Percentiles rank a stretch among this genome's conserved stretches.
Evolutionary conservation across 176 grass and related monocot genomes (phyloP).

Genomic region (Juncus inflexus): DNA sequence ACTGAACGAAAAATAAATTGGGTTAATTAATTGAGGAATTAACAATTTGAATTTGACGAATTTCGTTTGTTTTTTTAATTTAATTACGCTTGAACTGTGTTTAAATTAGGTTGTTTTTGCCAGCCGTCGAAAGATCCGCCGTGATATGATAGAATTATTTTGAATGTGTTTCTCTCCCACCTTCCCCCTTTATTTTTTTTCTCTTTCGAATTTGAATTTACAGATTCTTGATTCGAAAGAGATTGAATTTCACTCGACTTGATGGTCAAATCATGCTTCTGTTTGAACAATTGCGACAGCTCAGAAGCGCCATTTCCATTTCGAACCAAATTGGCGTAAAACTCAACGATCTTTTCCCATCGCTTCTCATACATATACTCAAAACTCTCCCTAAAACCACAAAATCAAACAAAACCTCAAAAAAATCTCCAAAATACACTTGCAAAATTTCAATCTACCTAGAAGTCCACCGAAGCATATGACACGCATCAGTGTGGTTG

Average conservation of each 20-base stretch:
- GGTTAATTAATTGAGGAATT: constrained; percentile 7
- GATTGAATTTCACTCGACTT: constrained; percentile 24
- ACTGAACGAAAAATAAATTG: constrained; percentile 27
- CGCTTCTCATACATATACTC: constrained; percentile 63
- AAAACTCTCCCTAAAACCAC: constrained; percentile 59
- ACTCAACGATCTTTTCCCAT: constrained; percentile 69
- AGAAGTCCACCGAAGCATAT: constrained; percentile 58
- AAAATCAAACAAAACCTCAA: not conserved
- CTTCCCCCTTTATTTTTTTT: constrained; percentile 66
- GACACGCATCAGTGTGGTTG: constrained; percentile 67
- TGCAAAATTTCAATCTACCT: constrained; percentile 37
- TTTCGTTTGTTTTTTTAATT: constrained; percentile 13
- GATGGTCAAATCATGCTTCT: constrained; percentile 23
- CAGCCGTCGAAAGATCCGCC: constrained; percentile 81
- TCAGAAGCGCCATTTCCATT: constrained; percentile 35
- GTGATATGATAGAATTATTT: constrained; percentile 79
- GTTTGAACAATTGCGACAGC: constrained; percentile 48
- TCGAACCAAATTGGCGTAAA: constrained; percentile 59
- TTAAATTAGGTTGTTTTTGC: constrained; percentile 81
- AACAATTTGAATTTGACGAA: not conserved
- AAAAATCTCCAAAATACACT: constrained; percentile 2
- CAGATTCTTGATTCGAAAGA: constrained; percentile 17
- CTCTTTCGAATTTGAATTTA: constrained; percentile 36
- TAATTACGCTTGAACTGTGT: constrained; percentile 92
- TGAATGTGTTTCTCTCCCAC: constrained; percentile 78